Conservation (phyloP, 139 green algal species). For the Micromonas pusilla region DNA sequence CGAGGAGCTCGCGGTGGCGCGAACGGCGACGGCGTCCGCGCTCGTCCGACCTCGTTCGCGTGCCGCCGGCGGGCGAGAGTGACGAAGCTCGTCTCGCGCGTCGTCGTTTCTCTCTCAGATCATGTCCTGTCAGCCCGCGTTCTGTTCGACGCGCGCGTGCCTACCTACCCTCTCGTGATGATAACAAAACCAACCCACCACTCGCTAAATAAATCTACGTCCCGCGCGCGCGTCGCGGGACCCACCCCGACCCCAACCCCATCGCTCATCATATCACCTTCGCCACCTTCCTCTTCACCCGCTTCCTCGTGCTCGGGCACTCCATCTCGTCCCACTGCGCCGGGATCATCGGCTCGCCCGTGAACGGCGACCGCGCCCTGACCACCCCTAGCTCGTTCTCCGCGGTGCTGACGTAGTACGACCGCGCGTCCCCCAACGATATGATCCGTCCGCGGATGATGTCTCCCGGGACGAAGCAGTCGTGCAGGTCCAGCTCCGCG, state of each 20-base stretch:
- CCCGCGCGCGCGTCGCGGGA: too few relatives aligned
- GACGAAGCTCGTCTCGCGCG: too few relatives aligned
- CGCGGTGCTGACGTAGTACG: slow-evolving; percentile 83
- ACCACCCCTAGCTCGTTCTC: slow-evolving; percentile 85
- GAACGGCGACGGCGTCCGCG: too few relatives aligned
- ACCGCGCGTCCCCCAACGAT: slow-evolving; percentile 74
- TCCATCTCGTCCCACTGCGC: slow-evolving; percentile 74
- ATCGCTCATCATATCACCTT: slow-evolving; percentile 35
- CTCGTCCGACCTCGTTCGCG: too few relatives aligned
- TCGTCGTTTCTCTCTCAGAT: too few relatives aligned
- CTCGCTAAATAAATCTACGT: too few relatives aligned
- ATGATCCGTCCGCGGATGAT: slow-evolving; percentile 64
- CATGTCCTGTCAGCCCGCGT: too few relatives aligned
- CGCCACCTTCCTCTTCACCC: slow-evolving; percentile 76
- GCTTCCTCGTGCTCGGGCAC: slow-evolving; percentile 57
- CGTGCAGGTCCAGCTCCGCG: slow-evolving; percentile 74
- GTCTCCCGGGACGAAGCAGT: slow-evolving; percentile 84
- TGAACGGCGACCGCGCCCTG: slow-evolving; percentile 60
- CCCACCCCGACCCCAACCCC: neutral
- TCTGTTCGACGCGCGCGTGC: too few relatives aligned
- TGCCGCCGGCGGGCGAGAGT: too few relatives aligned
- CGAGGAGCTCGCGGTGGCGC: too few relatives aligned
- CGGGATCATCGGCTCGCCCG: slow-evolving; percentile 64
- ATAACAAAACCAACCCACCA: too few relatives aligned
- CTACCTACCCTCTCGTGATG: too few relatives aligned